Evolutionary conservation across 1,139 yeast species (phyloP).

Genomic region (Groenewaldozyma auringiensis): DNA sequence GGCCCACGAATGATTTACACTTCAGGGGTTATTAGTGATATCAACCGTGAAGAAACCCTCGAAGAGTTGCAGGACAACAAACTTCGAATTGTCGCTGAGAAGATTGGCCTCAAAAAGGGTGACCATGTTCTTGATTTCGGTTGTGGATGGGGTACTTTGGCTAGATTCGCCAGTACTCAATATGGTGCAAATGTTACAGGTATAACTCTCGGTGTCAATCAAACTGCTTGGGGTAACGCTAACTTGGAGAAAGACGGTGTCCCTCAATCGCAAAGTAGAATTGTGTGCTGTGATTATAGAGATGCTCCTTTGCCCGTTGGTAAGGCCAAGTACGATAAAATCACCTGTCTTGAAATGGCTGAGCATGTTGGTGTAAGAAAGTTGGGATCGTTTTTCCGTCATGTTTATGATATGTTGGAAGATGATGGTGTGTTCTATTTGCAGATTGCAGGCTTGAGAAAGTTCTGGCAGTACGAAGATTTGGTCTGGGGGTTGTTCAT

Average conservation of each 20-base stretch:
- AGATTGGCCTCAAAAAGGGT: constrained; percentile 64
- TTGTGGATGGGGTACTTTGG: constrained; percentile 96
- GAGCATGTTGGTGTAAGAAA: constrained; percentile 94
- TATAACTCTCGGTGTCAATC: constrained; percentile 82
- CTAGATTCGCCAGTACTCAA: constrained; percentile 73
- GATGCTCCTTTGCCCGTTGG: constrained; percentile 69
- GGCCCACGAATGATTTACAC: constrained; percentile 96
- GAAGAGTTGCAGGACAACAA: constrained; percentile 90
- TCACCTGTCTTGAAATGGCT: constrained; percentile 90
- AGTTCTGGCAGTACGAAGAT: constrained; percentile 93
- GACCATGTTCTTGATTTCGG: constrained; percentile 79
- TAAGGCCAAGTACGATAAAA: constrained; percentile 62
- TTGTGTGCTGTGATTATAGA: constrained; percentile 82
- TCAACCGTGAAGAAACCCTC: constrained; percentile 61
- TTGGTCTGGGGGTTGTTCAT: constrained; percentile 90
- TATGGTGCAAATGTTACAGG: constrained; percentile 87
- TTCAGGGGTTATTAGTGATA: constrained; percentile 74
- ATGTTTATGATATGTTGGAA: constrained; percentile 78
- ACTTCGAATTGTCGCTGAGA: constrained; percentile 79
- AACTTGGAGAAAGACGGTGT: constrained; percentile 65
- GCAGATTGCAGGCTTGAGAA: constrained; percentile 88
- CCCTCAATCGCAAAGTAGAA: constrained; percentile 57
- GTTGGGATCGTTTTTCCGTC: constrained; percentile 64
- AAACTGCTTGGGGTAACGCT: constrained; percentile 81
- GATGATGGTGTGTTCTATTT: constrained; percentile 84